Evolutionary conservation across 768 basidiomycete species (phyloP), one percentile per base, ranked within the genome.

Genomic region (Podaxis mareebaensis): DNA sequence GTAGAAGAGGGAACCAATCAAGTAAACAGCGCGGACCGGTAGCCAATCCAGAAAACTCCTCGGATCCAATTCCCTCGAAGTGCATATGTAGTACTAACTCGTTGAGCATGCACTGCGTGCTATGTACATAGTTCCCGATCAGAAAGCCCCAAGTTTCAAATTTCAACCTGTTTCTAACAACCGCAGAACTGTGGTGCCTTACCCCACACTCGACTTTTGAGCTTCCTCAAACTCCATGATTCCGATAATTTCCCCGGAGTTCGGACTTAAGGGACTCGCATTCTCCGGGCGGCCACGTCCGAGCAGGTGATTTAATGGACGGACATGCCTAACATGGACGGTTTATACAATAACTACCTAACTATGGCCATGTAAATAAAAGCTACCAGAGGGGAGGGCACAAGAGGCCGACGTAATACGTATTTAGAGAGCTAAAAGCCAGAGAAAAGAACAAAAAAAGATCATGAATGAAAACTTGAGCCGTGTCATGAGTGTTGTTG

Each of bases 331-430:
- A 42, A 26, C 22, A 46, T 46, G 26, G n/a, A 57, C 44, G 39
- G 44, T 26, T 8, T 24, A 24, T 57, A 57, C 38, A 55, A 55
- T 57, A 57, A 57, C 56, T 57, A 44, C 56, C n/a, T 13, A 57
- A 24, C 36, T 26, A 51, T 56, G 40, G 39, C 56, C 17, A 57
- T 57, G 56, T 28, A 30, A 44, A 28, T 30, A 15, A 46, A 17
- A 28, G 28, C 28, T 28, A 30, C 28, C 28, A 30, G 44, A 46
- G 44, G 44, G 4, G 44, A 46, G 44, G 17, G 7, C 28, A 26
- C 42, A 46, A 20, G 15, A 20, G 17, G 17, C 17, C 4, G 5
- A 7, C n/a, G 17, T n/a, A 20, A 46, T 20, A 46, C 44, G 44
- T 46, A 46, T 10, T 46, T 46, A 46, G 44, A 57, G 28, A 57